These are phyloP conservation scores for Dacryopinax primogenitus DNA, from an alignment of 768 basidiomycete genomes.

Conservation along the genomic window DNA sequence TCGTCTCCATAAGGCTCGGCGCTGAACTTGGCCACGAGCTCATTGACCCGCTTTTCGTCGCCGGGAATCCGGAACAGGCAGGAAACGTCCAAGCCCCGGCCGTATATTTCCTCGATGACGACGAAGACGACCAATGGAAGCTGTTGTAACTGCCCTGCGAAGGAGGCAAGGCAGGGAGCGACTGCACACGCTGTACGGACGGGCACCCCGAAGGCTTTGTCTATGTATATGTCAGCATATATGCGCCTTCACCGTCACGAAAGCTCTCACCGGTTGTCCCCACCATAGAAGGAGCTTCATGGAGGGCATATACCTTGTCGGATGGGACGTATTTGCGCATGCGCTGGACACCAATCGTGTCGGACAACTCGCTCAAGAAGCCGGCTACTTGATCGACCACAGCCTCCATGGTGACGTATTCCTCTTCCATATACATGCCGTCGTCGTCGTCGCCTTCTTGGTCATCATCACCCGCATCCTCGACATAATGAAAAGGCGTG, in stretches of 20 bases:
- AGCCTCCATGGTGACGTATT: background rate
- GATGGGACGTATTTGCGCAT: slow-evolving; percentile 3
- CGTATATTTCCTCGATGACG: slow-evolving; percentile 24
- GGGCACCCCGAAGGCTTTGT: slow-evolving; percentile 22
- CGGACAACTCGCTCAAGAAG: background rate
- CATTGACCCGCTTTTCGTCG: background rate
- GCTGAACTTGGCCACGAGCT: background rate
- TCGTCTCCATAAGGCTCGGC: slow-evolving; percentile 20
- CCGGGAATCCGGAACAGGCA: background rate
- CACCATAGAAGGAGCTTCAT: background rate
- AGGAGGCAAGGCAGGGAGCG: slow-evolving; percentile 21
- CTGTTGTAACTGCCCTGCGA: slow-evolving; percentile 22
- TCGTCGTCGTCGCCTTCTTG: background rate
- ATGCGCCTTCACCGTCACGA: background rate
- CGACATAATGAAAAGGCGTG: background rate
- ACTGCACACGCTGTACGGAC: slow-evolving; percentile 18
- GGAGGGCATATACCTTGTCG: slow-evolving; percentile 3
- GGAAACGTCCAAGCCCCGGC: slow-evolving; percentile 17
- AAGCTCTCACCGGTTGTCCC: background rate
- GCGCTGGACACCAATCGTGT: background rate
- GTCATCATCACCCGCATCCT: background rate
- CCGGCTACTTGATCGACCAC: background rate
- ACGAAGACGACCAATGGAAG: slow-evolving; percentile 23
- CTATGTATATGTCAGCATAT: slow-evolving; percentile 12
- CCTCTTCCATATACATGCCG: slow-evolving; percentile 4